Conservation (phyloP, 1,284 basidiomycete genomes). For the Fomes fomentarius region DNA sequence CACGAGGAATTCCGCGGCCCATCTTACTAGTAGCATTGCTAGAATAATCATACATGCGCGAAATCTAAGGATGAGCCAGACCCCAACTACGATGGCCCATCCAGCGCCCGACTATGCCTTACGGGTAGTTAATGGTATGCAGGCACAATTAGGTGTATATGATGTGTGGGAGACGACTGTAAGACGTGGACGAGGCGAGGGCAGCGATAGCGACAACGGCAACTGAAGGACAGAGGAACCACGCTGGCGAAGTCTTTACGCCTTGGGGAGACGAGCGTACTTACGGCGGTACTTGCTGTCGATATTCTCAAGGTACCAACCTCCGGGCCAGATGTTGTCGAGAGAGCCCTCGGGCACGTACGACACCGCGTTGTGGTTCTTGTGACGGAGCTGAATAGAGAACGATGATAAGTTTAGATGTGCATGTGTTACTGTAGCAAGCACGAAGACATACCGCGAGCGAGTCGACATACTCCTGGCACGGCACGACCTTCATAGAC, state of each 20-base stretch:
- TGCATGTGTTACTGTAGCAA: too few species aligned
- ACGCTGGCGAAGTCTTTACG: slow-evolving; percentile 10
- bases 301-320: slow-evolving; percentile 92
- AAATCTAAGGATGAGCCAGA: background rate
- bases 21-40: background rate
- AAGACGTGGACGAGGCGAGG: background rate
- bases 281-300: slow-evolving; percentile 94
- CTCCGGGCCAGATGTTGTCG: slow-evolving; percentile 92
- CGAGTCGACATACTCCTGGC: slow-evolving; percentile 82
- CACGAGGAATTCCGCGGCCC: too few species aligned
- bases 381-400: slow-evolving; percentile 86
- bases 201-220: slow-evolving; percentile 1
- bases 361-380: slow-evolving; percentile 92
- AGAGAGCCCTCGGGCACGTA: slow-evolving; percentile 88
- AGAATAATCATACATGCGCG: background rate
- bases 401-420: background rate
- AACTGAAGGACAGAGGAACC: background rate
- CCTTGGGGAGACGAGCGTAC: slow-evolving; percentile 53
- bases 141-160: slow-evolving; percentile 10
- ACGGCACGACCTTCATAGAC: slow-evolving; percentile 90
- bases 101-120: background rate
- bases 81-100: too few species aligned
- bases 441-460: slow-evolving; percentile 54
- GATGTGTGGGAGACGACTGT: background rate
- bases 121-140: slow-evolving; percentile 9